Conservation (phyloP, 306 rosid genomes). For the Comarum palustre region DNA sequence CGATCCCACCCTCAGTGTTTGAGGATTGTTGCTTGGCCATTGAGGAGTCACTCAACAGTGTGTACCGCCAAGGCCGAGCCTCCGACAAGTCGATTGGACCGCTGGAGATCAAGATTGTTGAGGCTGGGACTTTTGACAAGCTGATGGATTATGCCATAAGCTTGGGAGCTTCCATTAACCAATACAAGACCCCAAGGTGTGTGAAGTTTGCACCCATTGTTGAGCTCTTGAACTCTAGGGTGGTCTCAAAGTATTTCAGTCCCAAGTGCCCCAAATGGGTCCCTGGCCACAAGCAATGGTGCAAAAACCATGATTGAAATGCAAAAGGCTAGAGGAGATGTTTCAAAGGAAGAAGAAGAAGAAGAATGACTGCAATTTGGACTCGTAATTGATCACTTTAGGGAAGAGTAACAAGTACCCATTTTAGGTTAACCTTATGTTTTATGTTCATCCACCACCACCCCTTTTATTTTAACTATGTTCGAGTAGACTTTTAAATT, state of each 20-base stretch:
- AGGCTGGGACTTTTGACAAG: slow-evolving; percentile 75
- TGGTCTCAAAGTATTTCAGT: slow-evolving; percentile 51
- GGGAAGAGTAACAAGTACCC: slow-evolving; percentile 25
- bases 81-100: slow-evolving; percentile 89
- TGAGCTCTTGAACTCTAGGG: slow-evolving; percentile 71
- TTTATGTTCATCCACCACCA: slow-evolving; percentile 16
- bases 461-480: slow-evolving; percentile 16
- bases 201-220: slow-evolving; percentile 78
- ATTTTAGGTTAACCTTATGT: slow-evolving; percentile 33
- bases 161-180: slow-evolving; percentile 83
- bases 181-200: slow-evolving; percentile 89
- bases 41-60: slow-evolving; percentile 82
- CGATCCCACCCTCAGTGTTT: slow-evolving; percentile 60
- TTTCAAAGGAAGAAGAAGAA: neutral
- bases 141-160: slow-evolving; percentile 90
- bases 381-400: slow-evolving; percentile 18
- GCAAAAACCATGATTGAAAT: slow-evolving; percentile 39
- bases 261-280: slow-evolving; percentile 88
- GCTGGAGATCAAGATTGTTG: slow-evolving; percentile 72
- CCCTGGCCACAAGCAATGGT: slow-evolving; percentile 76
- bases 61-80: slow-evolving; percentile 79
- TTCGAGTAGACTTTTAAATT: slow-evolving; percentile 32
- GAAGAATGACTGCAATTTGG: neutral
- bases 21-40: slow-evolving; percentile 79
- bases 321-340: neutral